A percentile compares a stretch with the other conserved stretches of the same genome.
Evolutionary conservation across 78 protist species (phyloP).

Genomic region (Trichosphaerium sp.): DNA sequence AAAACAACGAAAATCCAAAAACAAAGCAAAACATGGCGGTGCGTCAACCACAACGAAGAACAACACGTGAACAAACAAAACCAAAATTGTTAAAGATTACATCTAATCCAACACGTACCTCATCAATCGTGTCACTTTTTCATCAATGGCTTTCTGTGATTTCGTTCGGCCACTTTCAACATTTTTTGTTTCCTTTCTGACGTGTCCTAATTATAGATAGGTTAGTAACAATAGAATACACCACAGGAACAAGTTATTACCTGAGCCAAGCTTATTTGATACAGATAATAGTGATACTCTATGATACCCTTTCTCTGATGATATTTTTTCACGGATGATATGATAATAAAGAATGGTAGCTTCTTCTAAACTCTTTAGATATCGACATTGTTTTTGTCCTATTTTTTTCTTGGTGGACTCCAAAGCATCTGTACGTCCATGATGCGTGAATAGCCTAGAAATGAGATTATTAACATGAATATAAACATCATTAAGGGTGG

Average conservation of each 20-base stretch:
- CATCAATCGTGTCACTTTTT: background rate
- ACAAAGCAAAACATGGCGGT: too few species aligned
- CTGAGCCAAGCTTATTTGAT: too few species aligned
- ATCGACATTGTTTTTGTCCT: constrained; percentile 3
- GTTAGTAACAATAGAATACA: background rate
- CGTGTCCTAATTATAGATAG: background rate
- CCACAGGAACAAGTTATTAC: too few species aligned
- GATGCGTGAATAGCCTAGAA: background rate
- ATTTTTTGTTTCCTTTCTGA: background rate
- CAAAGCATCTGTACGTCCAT: constrained; percentile 4
- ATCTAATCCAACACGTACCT: background rate
- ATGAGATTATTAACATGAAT: constrained; percentile 13
- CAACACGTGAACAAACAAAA: too few species aligned
- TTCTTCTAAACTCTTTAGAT: background rate
- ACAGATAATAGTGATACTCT: too few species aligned
- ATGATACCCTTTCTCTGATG: constrained; percentile 9
- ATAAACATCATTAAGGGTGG: too few species aligned
- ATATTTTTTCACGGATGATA: background rate
- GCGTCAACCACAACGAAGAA: too few species aligned
- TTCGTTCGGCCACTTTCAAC: background rate
- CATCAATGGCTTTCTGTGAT: background rate
- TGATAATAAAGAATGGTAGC: background rate
- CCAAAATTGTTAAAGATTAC: too few species aligned
- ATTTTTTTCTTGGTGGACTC: background rate
- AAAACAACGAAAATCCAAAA: too few species aligned